Evolutionary conservation across 192 early-diverging fungal genomes (phyloP).

Genomic region (Mortierella antarctica): DNA sequence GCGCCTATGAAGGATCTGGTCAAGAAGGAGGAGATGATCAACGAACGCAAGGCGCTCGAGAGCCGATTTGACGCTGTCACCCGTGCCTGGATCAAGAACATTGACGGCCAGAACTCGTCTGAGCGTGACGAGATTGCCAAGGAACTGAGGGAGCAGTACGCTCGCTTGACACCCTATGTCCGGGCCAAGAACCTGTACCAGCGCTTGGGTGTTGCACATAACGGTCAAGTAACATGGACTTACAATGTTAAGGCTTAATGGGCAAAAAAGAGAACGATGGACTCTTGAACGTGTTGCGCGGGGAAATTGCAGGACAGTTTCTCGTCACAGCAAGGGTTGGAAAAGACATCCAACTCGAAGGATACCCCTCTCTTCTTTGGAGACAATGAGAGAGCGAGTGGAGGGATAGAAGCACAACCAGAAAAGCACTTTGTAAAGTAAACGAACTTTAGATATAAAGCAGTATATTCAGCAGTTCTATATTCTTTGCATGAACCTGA

Average conservation of each 20-base stretch:
- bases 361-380: conserved; percentile 1
- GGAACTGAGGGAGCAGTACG: conserved; percentile 58
- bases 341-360: background rate
- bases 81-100: conserved; percentile 60
- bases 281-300: background rate
- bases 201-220: conserved; percentile 51
- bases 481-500: background rate
- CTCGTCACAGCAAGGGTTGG: too few species aligned
- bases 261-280: conserved; percentile 1
- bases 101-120: conserved; percentile 53
- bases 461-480: background rate
- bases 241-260: conserved; percentile 45
- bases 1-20: conserved; percentile 55
- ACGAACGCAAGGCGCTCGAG: conserved; percentile 47
- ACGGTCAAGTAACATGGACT: conserved; percentile 49
- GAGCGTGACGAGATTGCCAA: conserved; percentile 55
- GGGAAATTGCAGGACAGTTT: too few species aligned
- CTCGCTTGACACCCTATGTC: conserved; percentile 60
- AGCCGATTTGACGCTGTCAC: conserved; percentile 60
- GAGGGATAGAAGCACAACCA: background rate
- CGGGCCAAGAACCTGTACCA: conserved; percentile 58
- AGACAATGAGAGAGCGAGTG: background rate
- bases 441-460: conserved; percentile 5
- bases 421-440: conserved; percentile 2
- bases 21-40: conserved; percentile 44